These are phyloP conservation scores for Coccomyxa sp. DNA, from an alignment of 139 green algal species.

Conservation along the genomic window DNA sequence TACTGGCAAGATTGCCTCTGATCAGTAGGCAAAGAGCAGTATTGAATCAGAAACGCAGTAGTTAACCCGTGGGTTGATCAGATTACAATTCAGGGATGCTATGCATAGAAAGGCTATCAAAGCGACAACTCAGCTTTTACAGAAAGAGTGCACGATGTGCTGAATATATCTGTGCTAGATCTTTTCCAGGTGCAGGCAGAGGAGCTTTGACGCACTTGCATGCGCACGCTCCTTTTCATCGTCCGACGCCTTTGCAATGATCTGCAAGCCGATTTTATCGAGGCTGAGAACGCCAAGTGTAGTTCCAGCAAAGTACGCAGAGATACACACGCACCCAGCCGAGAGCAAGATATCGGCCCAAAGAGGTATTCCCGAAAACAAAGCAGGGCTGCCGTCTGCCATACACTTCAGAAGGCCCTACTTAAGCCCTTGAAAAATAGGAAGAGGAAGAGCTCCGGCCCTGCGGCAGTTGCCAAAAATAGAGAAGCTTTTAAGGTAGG, in stretches of 20 bases:
- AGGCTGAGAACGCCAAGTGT: conserved; percentile 40
- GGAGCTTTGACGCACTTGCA: neutral
- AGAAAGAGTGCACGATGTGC: neutral
- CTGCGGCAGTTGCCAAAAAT: too few species aligned
- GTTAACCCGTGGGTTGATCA: neutral
- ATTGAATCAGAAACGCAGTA: neutral
- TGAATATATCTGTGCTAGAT: neutral
- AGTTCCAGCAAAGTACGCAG: conserved; percentile 18
- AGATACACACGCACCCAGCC: neutral
- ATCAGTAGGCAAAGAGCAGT: neutral
- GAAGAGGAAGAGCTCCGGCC: too few species aligned
- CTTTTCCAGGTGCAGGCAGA: too few species aligned
- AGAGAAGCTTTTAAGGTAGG: too few species aligned
- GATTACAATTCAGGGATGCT: neutral
- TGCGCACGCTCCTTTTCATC: conserved; percentile 13
- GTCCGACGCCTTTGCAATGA: conserved; percentile 12
- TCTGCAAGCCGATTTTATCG: conserved; percentile 18
- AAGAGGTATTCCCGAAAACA: neutral
- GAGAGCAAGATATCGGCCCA: neutral
- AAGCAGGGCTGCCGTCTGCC: neutral
- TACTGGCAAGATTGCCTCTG: conserved; percentile 24
- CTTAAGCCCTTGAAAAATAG: too few species aligned
- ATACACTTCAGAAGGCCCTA: neutral
- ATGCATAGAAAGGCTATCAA: neutral
- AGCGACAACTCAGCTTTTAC: neutral